Evolutionary conservation across 192 early-diverging fungal genomes (phyloP).

Genomic region (Umbelopsis vinacea): DNA sequence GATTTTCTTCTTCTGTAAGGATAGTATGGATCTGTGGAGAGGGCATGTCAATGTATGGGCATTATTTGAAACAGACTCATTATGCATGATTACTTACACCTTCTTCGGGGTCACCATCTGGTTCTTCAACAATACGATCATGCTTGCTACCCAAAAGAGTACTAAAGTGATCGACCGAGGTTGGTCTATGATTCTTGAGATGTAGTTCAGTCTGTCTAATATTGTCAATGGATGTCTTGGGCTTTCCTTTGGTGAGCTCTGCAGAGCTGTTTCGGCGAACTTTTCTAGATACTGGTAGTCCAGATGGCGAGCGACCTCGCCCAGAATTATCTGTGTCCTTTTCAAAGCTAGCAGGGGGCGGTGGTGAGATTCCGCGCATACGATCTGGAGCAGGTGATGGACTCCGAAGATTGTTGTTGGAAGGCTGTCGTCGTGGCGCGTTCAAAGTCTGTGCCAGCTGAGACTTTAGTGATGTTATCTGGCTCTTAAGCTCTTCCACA

Average conservation of each 20-base stretch:
- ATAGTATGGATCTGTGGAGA: slow-evolving; percentile 46
- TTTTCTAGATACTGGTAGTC: slow-evolving; percentile 26
- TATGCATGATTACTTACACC: slow-evolving; percentile 16
- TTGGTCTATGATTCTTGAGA: slow-evolving; percentile 42
- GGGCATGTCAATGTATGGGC: not conserved
- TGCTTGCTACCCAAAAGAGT: slow-evolving; percentile 32
- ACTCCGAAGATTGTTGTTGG: slow-evolving; percentile 2
- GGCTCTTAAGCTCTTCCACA: slow-evolving; percentile 69
- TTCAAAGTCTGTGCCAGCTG: slow-evolving; percentile 70
- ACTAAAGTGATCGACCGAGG: slow-evolving; percentile 37
- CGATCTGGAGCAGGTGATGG: slow-evolving; percentile 14
- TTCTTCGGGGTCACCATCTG: slow-evolving; percentile 45
- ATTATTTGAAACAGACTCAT: no score
- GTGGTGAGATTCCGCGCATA: slow-evolving; percentile 9
- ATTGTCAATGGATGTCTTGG: slow-evolving; percentile 42
- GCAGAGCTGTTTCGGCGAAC: slow-evolving; percentile 56
- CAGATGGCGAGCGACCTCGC: slow-evolving; percentile 23
- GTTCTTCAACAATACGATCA: slow-evolving; percentile 29
- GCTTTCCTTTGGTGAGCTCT: slow-evolving; percentile 38
- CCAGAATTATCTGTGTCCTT: slow-evolving; percentile 13
- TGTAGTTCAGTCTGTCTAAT: slow-evolving; percentile 38
- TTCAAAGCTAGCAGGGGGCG: not conserved
- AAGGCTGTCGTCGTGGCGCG: slow-evolving; percentile 28
- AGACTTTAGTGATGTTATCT: slow-evolving; percentile 72
- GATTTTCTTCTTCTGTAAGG: slow-evolving; percentile 62